These are phyloP conservation scores for Pseudogymnoascus sp. DNA, from an alignment of 2,329 filamentous ascomycete species.

Conservation along the genomic window DNA sequence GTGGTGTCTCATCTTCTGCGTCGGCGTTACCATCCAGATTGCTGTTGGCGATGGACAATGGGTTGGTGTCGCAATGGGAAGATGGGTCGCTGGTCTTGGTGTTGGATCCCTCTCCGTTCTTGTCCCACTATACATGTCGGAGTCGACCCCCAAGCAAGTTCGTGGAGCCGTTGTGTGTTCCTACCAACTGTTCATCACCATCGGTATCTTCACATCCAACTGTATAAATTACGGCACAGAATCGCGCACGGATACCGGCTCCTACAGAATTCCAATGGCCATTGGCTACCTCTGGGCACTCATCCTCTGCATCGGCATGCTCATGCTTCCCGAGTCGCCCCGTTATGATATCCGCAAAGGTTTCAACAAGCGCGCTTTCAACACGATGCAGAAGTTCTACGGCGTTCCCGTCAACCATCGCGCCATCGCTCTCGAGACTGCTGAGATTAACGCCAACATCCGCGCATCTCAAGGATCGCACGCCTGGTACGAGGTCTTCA, in stretches of 20 bases:
- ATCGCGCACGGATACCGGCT: slow-evolving; percentile 31
- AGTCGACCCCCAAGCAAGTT: slow-evolving; percentile 54
- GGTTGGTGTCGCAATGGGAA: slow-evolving; percentile 58
- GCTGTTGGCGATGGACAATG: slow-evolving; percentile 46
- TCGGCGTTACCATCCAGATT: slow-evolving; percentile 62
- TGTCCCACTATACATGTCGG: slow-evolving; percentile 61
- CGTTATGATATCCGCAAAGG: slow-evolving; percentile 46
- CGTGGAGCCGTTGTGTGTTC: slow-evolving; percentile 56
- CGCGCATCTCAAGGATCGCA: slow-evolving; percentile 43
- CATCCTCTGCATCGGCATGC: slow-evolving; percentile 44
- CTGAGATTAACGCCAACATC: slow-evolving; percentile 41
- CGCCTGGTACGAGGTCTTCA: slow-evolving; percentile 58
- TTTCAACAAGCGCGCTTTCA: slow-evolving; percentile 41
- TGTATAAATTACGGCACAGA: slow-evolving; percentile 46
- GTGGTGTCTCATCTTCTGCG: slow-evolving; percentile 49
- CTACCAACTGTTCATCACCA: slow-evolving; percentile 69
- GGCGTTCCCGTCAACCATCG: slow-evolving; percentile 37
- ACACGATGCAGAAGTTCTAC: slow-evolving; percentile 47
- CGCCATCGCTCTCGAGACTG: slow-evolving; percentile 43
- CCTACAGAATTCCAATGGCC: slow-evolving; percentile 58
- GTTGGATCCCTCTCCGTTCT: slow-evolving; percentile 60
- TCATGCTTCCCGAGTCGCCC: slow-evolving; percentile 50
- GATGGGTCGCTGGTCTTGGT: slow-evolving; percentile 60
- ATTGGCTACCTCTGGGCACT: slow-evolving; percentile 47
- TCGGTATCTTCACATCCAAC: slow-evolving; percentile 56